Base-by-base conservation (phyloP, 2,329 filamentous ascomycete species). In the Ascocoryne sarcoides region DNA sequence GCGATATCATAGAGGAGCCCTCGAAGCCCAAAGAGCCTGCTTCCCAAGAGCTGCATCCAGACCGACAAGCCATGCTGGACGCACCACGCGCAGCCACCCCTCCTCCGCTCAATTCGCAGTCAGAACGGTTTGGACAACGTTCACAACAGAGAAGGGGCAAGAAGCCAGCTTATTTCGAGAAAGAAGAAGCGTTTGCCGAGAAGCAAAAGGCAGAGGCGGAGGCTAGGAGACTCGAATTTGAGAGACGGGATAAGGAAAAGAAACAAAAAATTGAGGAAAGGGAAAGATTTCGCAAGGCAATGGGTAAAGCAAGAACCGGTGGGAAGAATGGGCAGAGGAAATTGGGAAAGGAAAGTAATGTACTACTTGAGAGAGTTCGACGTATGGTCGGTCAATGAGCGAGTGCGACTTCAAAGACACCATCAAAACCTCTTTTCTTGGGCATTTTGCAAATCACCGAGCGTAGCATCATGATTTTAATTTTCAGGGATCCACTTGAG, bases 301-400 rank as follows among this genome's bases (percentile, higher is more conserved):
- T 84, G 58, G 57, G 52, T 7, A 60, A 60, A 42, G 59, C 59
- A 20, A 54, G 57, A 54, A 67, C 64, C 29, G 76, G 76, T 5
- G 80, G 78, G 33, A 71, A 69, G 52, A 73, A 78, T 60, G 81
- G 81, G 8, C 76, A 82, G 60, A 67, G 76, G 56, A 82, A 81
- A 59, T 59, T 86, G 40, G 82, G 82, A 2, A 70, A 77, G 42
- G 80, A 84, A 62, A 83, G 80, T 53, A 71, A 70, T 40, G 75
- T 80, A 12, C 54, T 86, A 46, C 60, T 85, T 39, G 74, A 77
- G 53, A 79, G 72, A 56, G 73, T 84, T 16, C 73, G 77, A 63
- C 70, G 70, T 48, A 47, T 56, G 40, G 56, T 61, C 32, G 53
- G 48, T 5, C 45, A 48, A 34, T 58, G 43, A 58, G n/a, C n/a